Percentiles rank a stretch among this genome's conserved stretches.
Conservation (phyloP, 169 alveolate genomes). For the Plasmodium inui region DNA sequence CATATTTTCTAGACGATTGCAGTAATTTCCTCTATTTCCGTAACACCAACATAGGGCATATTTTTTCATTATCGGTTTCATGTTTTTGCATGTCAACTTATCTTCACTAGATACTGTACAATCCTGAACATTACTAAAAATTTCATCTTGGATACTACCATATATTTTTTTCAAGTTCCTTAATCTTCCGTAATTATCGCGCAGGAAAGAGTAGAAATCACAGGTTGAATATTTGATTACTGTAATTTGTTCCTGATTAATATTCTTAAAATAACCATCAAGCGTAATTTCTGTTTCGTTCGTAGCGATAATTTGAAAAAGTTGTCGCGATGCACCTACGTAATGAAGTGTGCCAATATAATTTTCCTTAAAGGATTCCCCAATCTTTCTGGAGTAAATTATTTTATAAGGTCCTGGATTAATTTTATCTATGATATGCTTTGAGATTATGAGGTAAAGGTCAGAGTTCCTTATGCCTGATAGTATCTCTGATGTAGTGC, state of each 20-base stretch:
- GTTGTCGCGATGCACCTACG: constrained; percentile 33
- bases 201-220: not conserved
- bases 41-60: constrained; percentile 64
- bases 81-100: constrained; percentile 31
- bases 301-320: not conserved
- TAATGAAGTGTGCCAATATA: constrained; percentile 51
- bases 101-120: constrained; percentile 25
- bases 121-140: constrained; percentile 1
- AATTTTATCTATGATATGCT: not conserved
- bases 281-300: constrained; percentile 19
- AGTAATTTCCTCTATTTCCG: not conserved
- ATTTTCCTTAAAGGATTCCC: constrained; percentile 1
- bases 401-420: constrained; percentile 70
- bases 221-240: constrained; percentile 37
- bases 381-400: constrained; percentile 31
- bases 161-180: not conserved
- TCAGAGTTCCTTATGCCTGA: constrained; percentile 26
- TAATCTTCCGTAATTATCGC: not conserved
- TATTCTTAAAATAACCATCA: constrained; percentile 55
- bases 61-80: not conserved
- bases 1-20: constrained; percentile 6
- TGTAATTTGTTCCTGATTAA: constrained; percentile 14
- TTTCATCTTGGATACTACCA: not conserved
- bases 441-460: constrained; percentile 1
- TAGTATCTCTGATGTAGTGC: not conserved